phyloP scores from a whole-genome alignment of 768 basidiomycete genomes.

The Melanogaster broomeanus region DNA sequence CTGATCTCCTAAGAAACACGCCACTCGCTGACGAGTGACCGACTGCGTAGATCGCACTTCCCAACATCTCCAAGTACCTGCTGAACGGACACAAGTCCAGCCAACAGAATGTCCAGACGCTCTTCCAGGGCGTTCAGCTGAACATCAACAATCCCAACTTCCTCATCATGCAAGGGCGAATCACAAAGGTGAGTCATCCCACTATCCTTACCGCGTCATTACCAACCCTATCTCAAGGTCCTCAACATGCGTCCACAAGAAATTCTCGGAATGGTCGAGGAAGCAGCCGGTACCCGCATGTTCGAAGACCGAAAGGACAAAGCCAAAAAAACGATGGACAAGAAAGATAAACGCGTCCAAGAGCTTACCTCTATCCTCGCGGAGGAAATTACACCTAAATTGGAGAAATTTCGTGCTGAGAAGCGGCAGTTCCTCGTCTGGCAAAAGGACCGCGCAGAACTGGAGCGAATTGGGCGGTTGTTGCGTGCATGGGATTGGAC shows the following conservation, averaged over 20 bases:
- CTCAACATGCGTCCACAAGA: slow-evolving; percentile 99
- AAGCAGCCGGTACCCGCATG: slow-evolving; percentile 98
- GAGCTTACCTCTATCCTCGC: slow-evolving; percentile 78
- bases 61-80: slow-evolving; percentile 92
- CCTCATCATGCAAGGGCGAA: slow-evolving; percentile 99
- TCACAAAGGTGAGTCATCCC: slow-evolving; percentile 75
- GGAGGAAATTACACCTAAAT: slow-evolving; percentile 94
- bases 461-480: slow-evolving; percentile 81
- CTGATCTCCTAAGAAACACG: not conserved
- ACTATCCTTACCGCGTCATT: not conserved
- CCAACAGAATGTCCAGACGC: slow-evolving; percentile 80
- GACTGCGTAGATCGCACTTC: slow-evolving; percentile 78
- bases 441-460: slow-evolving; percentile 85
- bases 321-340: slow-evolving; percentile 92
- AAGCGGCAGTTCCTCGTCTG: slow-evolving; percentile 87
- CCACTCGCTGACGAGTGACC: not conserved
- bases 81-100: slow-evolving; percentile 93
- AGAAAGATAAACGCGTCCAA: slow-evolving; percentile 95
- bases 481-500: slow-evolving; percentile 91
- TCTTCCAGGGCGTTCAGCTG: slow-evolving; percentile 96
- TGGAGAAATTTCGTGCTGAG: slow-evolving; percentile 86
- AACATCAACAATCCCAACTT: slow-evolving; percentile 99
- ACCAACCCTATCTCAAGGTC: slow-evolving; percentile 45
- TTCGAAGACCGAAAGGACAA: slow-evolving; percentile 99
- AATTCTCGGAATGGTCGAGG: slow-evolving; percentile 97